Conservation (phyloP, 2,329 filamentous ascomycete species). For the Teratosphaeria zuluensis region DNA sequence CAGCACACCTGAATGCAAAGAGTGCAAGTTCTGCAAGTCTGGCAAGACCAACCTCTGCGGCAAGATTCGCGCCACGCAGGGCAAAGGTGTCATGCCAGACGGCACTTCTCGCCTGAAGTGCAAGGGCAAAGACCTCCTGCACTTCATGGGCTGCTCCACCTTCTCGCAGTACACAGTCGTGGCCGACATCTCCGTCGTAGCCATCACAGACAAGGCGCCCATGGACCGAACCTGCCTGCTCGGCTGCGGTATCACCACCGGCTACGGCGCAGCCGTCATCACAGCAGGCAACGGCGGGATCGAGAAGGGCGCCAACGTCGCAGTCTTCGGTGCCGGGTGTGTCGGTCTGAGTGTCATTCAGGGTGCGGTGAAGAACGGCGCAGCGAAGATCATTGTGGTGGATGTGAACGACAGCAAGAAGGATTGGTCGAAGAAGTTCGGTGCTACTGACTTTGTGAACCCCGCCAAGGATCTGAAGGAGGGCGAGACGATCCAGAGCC, state of each 20-base stretch:
- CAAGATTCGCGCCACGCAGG: conserved; percentile 96
- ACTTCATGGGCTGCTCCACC: conserved; percentile 99
- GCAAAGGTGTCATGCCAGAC: conserved; percentile 93
- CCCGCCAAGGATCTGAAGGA: conserved; percentile 54
- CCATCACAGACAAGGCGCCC: conserved; percentile 78
- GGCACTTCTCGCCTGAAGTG: conserved; percentile 89
- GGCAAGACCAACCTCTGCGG: conserved; percentile 99
- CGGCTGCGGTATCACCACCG: conserved; percentile 96
- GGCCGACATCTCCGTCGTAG: conserved; percentile 94
- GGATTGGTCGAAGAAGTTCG: conserved; percentile 87
- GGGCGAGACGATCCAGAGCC: conserved; percentile 75
- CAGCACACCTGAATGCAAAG: conserved; percentile 89
- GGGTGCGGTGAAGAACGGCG: conserved; percentile 77
- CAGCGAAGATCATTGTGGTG: conserved; percentile 65
- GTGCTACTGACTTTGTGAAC: conserved; percentile 95
- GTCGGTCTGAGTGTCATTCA: conserved; percentile 93
- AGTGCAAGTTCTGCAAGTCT: conserved; percentile 99
- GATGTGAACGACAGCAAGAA: conserved; percentile 85
- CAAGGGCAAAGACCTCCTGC: conserved; percentile 88
- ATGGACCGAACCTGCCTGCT: conserved; percentile 95
- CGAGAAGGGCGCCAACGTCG: conserved; percentile 80
- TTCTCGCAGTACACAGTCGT: conserved; percentile 99
- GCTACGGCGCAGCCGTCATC: conserved; percentile 89
- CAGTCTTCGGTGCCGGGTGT: conserved; percentile 90
- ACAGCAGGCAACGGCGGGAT: conserved; percentile 63